Base-by-base conservation (phyloP, 2,329 filamentous ascomycete genomes). In the Podosphaera xanthii region DNA sequence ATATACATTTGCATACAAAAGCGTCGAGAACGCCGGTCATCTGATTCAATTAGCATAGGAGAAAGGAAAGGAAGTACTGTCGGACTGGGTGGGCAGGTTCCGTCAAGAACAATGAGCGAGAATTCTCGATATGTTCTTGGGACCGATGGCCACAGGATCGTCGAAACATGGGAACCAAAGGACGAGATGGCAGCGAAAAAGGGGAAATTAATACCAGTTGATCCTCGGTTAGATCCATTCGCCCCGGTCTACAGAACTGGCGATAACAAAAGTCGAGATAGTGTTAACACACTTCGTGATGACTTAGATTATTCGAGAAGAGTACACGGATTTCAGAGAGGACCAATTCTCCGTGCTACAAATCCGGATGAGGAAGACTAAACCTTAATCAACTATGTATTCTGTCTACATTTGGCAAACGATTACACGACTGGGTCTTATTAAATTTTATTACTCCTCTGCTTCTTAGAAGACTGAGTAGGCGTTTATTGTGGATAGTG, bases 291-390 rank as follows among this genome's bases (percentile, higher is more conserved):
- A 1, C 70, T 84, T 4, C 77, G 77, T 60, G 81, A 84, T 66
- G 79, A 83, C 62, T 79, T 81, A 60, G 81, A 84, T 63, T 84
- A 84, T 66, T 83, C 80, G 46, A 73, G 81, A 62, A 73, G 67
- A 55, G 64, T 69, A 1, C 57, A 58, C 9, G 53, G 53, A 36
- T 71, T 75, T 50, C 74, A 76, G 8, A 72, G 76, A 65, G 63
- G 62, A 33, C 64, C 65, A 6, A 78, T 83, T 6, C 72, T 84
- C n/a, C 74, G 80, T 63, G 79, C 80, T 7, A 80, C 74, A 36
- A 84, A 84, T 65, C 80, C 81, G 2, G 80, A 83, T 59, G 56
- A 61, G 22, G 53, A 55, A 4, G 53, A 55, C n/a, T 36, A 55
- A 6, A 30, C 35, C 33, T 38, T n/a, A 30, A 55, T 52, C 49